Evolutionary conservation across 441 rosid genomes (phyloP).

Genomic region (Pelargonium myrrhifolium): DNA sequence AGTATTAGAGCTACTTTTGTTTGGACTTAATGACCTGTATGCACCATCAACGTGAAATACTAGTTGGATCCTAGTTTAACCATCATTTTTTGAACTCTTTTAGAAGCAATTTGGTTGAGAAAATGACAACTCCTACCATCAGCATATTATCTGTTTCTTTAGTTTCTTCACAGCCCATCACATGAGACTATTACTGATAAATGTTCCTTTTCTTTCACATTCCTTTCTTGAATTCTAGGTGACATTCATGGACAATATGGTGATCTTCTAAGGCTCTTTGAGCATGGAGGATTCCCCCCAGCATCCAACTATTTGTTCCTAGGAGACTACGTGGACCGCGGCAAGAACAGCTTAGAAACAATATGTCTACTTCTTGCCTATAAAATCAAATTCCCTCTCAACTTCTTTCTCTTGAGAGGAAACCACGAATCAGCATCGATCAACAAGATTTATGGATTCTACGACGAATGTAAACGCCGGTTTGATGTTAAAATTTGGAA

Average conservation of each 20-base stretch:
- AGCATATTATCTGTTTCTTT: background rate
- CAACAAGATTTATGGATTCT: slow-evolving; percentile 63
- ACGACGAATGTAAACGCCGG: slow-evolving; percentile 68
- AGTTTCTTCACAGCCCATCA: background rate
- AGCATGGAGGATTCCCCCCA: slow-evolving; percentile 66
- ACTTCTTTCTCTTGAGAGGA: slow-evolving; percentile 59
- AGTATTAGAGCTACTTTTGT: too few relatives aligned
- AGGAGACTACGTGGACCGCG: slow-evolving; percentile 71
- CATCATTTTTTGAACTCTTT: too few relatives aligned
- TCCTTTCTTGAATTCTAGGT: slow-evolving; percentile 30
- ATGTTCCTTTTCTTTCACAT: background rate
- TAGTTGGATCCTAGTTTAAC: too few relatives aligned
- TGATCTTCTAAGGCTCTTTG: slow-evolving; percentile 59
- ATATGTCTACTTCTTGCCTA: slow-evolving; percentile 61
- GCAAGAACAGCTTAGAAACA: slow-evolving; percentile 71
- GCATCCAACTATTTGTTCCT: slow-evolving; percentile 52
- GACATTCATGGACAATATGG: slow-evolving; percentile 63
- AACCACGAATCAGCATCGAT: slow-evolving; percentile 67
- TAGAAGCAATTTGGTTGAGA: background rate
- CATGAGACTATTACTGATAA: background rate
- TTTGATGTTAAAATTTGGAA: slow-evolving; percentile 63
- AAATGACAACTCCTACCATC: background rate
- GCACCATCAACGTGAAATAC: too few relatives aligned
- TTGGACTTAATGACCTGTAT: too few relatives aligned
- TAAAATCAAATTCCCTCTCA: slow-evolving; percentile 67